phyloP scores from a whole-genome alignment of 75 land plant species.

The Isoetes taiwanensis region DNA sequence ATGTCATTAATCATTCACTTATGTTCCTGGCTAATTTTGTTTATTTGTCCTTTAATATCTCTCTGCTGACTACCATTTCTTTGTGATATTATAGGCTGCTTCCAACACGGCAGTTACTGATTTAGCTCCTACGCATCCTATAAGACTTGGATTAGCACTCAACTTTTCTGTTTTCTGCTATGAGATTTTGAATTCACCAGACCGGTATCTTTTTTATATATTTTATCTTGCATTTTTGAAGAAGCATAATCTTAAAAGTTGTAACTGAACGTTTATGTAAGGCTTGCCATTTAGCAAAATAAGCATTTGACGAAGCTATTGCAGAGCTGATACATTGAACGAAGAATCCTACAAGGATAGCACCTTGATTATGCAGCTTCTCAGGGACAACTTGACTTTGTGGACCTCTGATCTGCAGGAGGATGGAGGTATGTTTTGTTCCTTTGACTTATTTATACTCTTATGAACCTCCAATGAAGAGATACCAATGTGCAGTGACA shows the following conservation, averaged over 20 bases:
- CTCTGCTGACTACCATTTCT: no score
- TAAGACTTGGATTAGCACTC: constrained; percentile 65
- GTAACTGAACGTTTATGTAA: constrained; percentile 6
- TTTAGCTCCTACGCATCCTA: constrained; percentile 68
- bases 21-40: no score
- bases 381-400: constrained; percentile 57
- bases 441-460: no score
- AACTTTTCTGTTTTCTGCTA: constrained; percentile 79
- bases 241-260: background rate
- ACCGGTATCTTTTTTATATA: constrained; percentile 24
- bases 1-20: no score
- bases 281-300: constrained; percentile 56
- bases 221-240: background rate
- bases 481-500: no score
- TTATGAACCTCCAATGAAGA: no score
- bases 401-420: constrained; percentile 69
- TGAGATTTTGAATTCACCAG: constrained; percentile 64
- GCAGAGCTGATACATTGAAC: constrained; percentile 49
- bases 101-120: constrained; percentile 47
- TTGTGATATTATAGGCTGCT: constrained; percentile 51
- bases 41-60: no score
- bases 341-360: constrained; percentile 73
- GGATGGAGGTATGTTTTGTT: constrained; percentile 47
- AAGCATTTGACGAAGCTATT: constrained; percentile 75
- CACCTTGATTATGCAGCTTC: constrained; percentile 56